phyloP scores from a whole-genome alignment of 169 alveolate species.

The Cardiosporidium cionae region DNA sequence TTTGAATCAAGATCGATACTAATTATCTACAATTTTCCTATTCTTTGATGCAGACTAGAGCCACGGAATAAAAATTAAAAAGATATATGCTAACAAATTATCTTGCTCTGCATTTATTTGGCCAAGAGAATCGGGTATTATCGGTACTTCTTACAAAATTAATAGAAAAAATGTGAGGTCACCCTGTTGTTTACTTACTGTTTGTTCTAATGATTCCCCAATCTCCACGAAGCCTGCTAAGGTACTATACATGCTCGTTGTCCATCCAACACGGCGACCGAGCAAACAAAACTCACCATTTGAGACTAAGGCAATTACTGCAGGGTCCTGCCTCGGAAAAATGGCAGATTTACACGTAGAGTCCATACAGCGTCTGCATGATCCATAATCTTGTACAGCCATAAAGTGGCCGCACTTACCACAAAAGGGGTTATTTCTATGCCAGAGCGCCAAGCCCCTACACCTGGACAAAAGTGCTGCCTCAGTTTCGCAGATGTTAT shows the following conservation, averaged over 20 bases:
- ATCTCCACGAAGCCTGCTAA: conserved; percentile 28
- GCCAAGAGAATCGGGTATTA: background rate
- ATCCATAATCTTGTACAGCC: background rate
- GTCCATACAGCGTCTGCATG: background rate
- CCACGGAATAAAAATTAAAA: background rate
- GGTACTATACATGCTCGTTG: conserved; percentile 10
- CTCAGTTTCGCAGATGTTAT: background rate
- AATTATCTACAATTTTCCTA: no score
- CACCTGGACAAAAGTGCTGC: background rate
- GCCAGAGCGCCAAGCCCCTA: conserved; percentile 1
- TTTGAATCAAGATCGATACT: no score
- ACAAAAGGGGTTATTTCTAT: background rate
- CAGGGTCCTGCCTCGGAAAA: conserved; percentile 7
- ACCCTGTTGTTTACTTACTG: background rate
- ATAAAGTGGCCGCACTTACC: background rate
- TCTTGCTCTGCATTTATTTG: background rate
- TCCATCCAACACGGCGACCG: conserved; percentile 20
- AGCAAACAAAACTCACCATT: background rate
- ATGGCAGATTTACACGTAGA: background rate
- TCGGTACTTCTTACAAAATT: background rate
- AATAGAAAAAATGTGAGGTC: background rate
- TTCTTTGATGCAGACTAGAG: background rate
- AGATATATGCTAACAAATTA: background rate
- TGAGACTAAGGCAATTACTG: background rate
- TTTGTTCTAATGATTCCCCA: conserved; percentile 28